Evolutionary conservation across 2,329 filamentous ascomycete genomes (phyloP), one percentile per base, ranked within the genome.

Genomic region (Trichoderma sp.): DNA sequence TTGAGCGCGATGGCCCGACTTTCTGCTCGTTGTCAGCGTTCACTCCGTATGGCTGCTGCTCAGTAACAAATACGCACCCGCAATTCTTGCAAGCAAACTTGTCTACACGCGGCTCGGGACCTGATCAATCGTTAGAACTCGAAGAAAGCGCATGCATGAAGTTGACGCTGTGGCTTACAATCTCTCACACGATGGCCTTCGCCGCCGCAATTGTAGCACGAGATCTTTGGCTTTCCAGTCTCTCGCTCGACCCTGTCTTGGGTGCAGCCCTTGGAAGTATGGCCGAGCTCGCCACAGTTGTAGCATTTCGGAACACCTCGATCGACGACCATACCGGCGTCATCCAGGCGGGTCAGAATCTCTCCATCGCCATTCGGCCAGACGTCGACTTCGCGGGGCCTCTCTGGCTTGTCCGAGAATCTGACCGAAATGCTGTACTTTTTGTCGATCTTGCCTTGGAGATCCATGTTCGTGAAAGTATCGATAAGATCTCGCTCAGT

Each of bases 21-120:
- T 75, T 7, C 82, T 81, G 54, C 12, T 30, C 21, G 21, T 14
- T 5, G 14, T 66, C 21, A 63, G 52, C 19, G 21, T 54, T 44
- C 19, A 26, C 3, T 12, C 48, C 26, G 14, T 6, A 12, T 34
- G 12, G 5, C 15, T n/a, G 19, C 19, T 5, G 24, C 41, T 70
- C 62, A 66, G 64, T 24, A 26, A 52, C 41, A 21, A 14, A 28
- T 24, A 74, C 76, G 66, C 69, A 82, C 80, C 83, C 85, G 78
- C 88, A 91, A 73, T 91, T 91, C 73, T 83, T 85, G 82, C 89
- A 91, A 7, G 85, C 86, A 69, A 83, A 88, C 64, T 81, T 87
- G 78, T 90, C 85, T 34, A 85, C 77, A 57, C 89, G 85, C 26
- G 85, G 84, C n/a, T 79, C 76, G 4, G 84, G 81, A 71, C 86